phyloP scores from a whole-genome alignment of 257 asterid species.

The Gardenia jasminoides region DNA sequence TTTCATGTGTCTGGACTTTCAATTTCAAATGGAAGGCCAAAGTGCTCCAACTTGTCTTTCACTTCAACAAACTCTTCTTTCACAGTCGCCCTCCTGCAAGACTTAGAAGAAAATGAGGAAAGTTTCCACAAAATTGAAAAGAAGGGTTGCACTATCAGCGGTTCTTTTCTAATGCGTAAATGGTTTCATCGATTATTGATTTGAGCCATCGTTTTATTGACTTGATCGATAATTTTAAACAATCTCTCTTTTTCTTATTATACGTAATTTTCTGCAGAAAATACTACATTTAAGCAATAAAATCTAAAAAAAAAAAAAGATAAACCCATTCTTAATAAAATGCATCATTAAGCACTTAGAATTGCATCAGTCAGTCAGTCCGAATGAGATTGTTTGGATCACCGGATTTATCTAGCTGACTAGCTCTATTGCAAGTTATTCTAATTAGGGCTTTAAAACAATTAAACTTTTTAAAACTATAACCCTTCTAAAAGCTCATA shows the following conservation, averaged over 20 bases:
- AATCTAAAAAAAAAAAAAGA: neutral
- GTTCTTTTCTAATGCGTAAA: neutral
- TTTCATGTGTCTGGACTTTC: neutral
- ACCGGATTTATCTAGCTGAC: no score
- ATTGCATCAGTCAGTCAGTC: neutral
- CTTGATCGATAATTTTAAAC: neutral
- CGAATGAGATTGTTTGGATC: neutral
- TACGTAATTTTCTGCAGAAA: neutral
- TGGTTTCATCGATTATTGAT: neutral
- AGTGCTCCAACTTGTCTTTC: neutral
- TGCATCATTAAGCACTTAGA: neutral
- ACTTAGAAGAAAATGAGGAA: neutral
- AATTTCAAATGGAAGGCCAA: neutral
- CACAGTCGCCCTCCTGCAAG: neutral
- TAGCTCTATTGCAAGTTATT: no score
- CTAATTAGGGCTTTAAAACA: no score
- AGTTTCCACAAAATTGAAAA: neutral
- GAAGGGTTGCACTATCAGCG: neutral
- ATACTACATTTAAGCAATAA: neutral
- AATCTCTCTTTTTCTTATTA: neutral
- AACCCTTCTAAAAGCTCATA: no score
- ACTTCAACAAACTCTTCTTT: neutral
- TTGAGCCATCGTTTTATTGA: no score
- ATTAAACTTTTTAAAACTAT: no score
- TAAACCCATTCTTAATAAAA: neutral